These are phyloP conservation scores for Apiospora phragmitis DNA, from an alignment of 2,329 filamentous ascomycete genomes.

Conservation along the genomic window DNA sequence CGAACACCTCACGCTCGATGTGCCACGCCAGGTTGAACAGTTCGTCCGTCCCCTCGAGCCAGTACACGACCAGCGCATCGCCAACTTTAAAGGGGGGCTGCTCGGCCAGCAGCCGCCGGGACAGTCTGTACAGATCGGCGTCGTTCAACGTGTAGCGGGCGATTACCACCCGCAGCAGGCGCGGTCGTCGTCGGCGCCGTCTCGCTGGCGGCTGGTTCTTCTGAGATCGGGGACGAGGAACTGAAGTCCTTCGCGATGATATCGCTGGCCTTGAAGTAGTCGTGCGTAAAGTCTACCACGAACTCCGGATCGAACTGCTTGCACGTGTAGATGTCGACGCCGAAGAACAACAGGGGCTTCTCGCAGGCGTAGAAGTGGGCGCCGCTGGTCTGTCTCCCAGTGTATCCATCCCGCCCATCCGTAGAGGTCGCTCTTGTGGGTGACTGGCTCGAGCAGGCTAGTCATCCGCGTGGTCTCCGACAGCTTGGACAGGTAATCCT, in stretches of 20 bases:
- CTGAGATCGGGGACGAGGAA: not conserved
- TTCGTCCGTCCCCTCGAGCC: slow-evolving; percentile 14
- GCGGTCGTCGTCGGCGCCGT: not conserved
- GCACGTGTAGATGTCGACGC: slow-evolving; percentile 14
- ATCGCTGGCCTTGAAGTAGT: not conserved
- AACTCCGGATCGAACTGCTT: slow-evolving; percentile 12
- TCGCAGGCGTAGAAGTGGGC: slow-evolving; percentile 13
- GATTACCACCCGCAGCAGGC: not conserved
- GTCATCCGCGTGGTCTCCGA: slow-evolving; percentile 2
- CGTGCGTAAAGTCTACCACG: slow-evolving; percentile 6
- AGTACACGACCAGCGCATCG: slow-evolving; percentile 14
- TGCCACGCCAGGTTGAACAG: slow-evolving; percentile 17
- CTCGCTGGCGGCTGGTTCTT: not conserved
- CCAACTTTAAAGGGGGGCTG: slow-evolving; percentile 14
- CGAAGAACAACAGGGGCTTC: slow-evolving; percentile 13
- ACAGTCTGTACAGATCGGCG: slow-evolving; percentile 12
- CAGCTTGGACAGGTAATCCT: slow-evolving; percentile 9
- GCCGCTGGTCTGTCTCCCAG: slow-evolving; percentile 14
- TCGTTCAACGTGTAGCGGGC: slow-evolving; percentile 17
- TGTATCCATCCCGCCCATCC: slow-evolving; percentile 13
- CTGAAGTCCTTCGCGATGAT: slow-evolving; percentile 11
- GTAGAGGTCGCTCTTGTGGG: slow-evolving; percentile 12
- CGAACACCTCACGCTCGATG: slow-evolving; percentile 18
- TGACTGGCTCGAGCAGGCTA: slow-evolving; percentile 11
- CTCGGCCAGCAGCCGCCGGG: slow-evolving; percentile 13